Evolutionary conservation across 495 filamentous ascomycete genomes (phyloP).

Genomic region (Aspergillus diversus): DNA sequence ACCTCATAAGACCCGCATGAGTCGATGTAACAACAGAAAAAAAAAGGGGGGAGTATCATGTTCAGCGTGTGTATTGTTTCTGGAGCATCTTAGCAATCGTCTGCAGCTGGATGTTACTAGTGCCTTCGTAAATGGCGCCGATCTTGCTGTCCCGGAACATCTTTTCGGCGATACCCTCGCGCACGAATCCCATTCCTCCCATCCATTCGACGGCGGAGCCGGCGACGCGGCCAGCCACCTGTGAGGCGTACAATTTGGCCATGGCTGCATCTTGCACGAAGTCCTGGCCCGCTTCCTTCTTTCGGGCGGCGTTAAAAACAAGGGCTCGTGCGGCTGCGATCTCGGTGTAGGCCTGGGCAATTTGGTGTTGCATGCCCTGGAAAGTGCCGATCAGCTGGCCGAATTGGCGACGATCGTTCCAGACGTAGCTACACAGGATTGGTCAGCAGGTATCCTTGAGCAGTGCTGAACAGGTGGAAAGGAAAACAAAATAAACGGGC

Average conservation of each 20-base stretch:
- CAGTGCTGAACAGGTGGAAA: background rate
- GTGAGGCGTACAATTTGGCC: slow-evolving; percentile 94
- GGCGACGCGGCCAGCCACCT: slow-evolving; percentile 88
- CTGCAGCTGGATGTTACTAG: slow-evolving; percentile 81
- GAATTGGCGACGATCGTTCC: slow-evolving; percentile 99
- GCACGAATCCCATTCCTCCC: slow-evolving; percentile 96
- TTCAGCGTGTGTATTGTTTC: slow-evolving; percentile 49
- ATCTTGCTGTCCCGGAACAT: slow-evolving; percentile 98
- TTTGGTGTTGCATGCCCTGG: slow-evolving; percentile 99
- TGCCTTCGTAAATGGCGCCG: slow-evolving; percentile 97
- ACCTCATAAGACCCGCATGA: background rate
- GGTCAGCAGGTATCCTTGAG: background rate
- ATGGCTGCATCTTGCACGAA: slow-evolving; percentile 97
- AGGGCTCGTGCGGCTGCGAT: slow-evolving; percentile 88
- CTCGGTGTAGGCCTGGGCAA: slow-evolving; percentile 94
- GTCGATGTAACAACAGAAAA: background rate
- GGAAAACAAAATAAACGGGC: background rate
- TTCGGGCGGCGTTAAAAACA: slow-evolving; percentile 94
- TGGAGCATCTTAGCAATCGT: slow-evolving; percentile 94
- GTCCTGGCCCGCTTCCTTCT: slow-evolving; percentile 96
- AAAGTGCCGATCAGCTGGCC: slow-evolving; percentile 90
- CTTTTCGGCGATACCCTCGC: slow-evolving; percentile 97
- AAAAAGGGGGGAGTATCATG: background rate
- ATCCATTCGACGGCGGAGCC: slow-evolving; percentile 95
- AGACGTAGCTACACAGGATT: slow-evolving; percentile 64